phyloP scores from a whole-genome alignment of 2,329 filamentous ascomycete species.

The Stenocarpella maydis region DNA sequence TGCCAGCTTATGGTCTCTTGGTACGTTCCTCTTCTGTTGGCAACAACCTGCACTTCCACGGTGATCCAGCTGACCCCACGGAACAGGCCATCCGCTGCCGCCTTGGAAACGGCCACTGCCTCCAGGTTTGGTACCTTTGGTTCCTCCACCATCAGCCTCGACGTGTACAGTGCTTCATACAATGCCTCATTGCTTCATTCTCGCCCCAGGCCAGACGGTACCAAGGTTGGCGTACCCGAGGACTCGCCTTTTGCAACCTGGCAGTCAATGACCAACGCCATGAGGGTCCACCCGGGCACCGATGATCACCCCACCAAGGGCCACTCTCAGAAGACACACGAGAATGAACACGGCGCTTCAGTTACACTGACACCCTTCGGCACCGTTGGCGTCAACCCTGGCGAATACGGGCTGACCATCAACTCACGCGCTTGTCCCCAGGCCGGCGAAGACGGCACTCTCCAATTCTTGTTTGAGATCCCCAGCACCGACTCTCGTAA shows the following conservation, averaged over 20 bases:
- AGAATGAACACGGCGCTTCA: not conserved
- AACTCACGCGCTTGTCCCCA: conserved; percentile 33
- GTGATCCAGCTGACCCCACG: not conserved
- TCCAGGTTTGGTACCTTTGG: conserved; percentile 12
- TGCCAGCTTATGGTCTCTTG: conserved; percentile 36
- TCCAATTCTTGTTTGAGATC: conserved; percentile 34
- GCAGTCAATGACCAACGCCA: conserved; percentile 31
- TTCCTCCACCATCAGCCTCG: conserved; percentile 30
- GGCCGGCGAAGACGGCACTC: not conserved
- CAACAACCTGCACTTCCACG: too few relatives aligned
- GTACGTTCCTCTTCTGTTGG: not conserved
- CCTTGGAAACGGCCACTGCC: conserved; percentile 12
- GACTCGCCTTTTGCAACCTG: conserved; percentile 34
- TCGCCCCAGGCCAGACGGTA: not conserved
- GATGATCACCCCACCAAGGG: not conserved
- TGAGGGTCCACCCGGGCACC: conserved; percentile 4
- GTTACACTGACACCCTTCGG: conserved; percentile 32
- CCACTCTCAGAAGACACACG: conserved; percentile 6
- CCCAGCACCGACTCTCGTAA: conserved; percentile 33
- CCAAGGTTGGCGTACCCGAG: conserved; percentile 13
- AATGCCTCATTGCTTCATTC: conserved; percentile 18
- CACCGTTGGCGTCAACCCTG: conserved; percentile 31
- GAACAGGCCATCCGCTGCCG: conserved; percentile 16
- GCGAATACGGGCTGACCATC: conserved; percentile 34
- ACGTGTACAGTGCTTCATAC: conserved; percentile 35